Conservation (phyloP, 495 filamentous ascomycete species). For the Podospora didyma region DNA sequence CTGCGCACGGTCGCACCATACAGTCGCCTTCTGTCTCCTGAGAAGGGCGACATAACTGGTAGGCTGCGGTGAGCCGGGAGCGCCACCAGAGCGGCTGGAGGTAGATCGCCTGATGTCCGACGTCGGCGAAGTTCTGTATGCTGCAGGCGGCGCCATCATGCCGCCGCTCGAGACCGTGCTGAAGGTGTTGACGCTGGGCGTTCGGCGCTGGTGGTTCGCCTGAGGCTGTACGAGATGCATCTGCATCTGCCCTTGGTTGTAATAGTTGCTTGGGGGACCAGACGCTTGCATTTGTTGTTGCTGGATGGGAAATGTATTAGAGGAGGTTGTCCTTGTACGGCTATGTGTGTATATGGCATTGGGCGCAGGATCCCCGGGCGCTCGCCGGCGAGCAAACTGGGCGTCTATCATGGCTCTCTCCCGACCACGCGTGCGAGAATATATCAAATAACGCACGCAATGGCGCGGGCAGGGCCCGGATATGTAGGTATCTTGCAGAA, state of each 20-base stretch:
- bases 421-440: slow-evolving; percentile 12
- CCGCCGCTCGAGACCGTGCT: slow-evolving; percentile 59
- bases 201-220: slow-evolving; percentile 52
- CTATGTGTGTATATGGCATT: slow-evolving; percentile 43
- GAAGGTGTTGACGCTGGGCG: slow-evolving; percentile 70
- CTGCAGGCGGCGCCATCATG: slow-evolving; percentile 35
- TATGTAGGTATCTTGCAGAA: too few species aligned
- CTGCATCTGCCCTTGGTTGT: slow-evolving; percentile 21
- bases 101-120: slow-evolving; percentile 67
- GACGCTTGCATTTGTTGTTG: slow-evolving; percentile 14
- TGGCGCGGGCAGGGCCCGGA: too few species aligned
- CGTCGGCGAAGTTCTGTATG: slow-evolving; percentile 48
- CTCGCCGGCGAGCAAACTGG: slow-evolving; percentile 26
- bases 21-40: slow-evolving; percentile 93
- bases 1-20: slow-evolving; percentile 96
- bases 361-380: slow-evolving; percentile 32
- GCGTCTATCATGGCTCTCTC: slow-evolving; percentile 20
- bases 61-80: slow-evolving; percentile 50
- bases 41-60: slow-evolving; percentile 89
- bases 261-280: slow-evolving; percentile 8
- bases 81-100: slow-evolving; percentile 66
- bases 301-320: slow-evolving; percentile 49
- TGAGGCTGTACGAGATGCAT: slow-evolving; percentile 35
- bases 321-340: slow-evolving; percentile 57
- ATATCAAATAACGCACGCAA: too few species aligned